Conservation (phyloP, 2,329 filamentous ascomycete species). For the Neofusicoccum kwambonambiense region DNA sequence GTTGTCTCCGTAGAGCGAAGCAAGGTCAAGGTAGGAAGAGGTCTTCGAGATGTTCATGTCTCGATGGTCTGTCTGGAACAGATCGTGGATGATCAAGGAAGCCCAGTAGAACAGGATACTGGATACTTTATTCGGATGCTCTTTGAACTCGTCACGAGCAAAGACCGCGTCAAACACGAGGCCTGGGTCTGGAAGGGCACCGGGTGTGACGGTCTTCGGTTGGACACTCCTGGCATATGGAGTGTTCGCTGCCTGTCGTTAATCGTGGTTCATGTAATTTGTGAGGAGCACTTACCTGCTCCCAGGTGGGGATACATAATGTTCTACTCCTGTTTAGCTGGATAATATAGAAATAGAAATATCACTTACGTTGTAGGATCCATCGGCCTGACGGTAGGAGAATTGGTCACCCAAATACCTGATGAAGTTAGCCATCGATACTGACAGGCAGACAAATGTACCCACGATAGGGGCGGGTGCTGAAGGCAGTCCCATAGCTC, state of each 20-base stretch:
- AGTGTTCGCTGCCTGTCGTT: constrained; percentile 53
- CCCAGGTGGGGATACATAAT: constrained; percentile 53
- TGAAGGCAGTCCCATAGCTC: constrained; percentile 23
- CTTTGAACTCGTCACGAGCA: constrained; percentile 58
- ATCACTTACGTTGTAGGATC: constrained; percentile 36
- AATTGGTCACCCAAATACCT: constrained; percentile 42
- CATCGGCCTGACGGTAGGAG: constrained; percentile 41
- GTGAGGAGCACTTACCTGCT: constrained; percentile 10
- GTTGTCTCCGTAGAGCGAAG: constrained; percentile 68
- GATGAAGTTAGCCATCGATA: neutral
- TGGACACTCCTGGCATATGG: constrained; percentile 65
- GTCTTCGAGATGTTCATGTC: constrained; percentile 64
- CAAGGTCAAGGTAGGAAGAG: constrained; percentile 71
- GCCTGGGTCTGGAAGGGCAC: constrained; percentile 60
- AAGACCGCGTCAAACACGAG: constrained; percentile 64
- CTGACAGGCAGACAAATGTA: neutral
- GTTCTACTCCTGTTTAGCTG: constrained; percentile 52
- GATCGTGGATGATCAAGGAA: constrained; percentile 58
- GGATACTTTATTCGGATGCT: constrained; percentile 67
- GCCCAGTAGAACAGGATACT: constrained; percentile 73
- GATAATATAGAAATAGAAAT: constrained; percentile 19
- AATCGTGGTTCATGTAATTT: constrained; percentile 27
- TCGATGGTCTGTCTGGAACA: constrained; percentile 63
- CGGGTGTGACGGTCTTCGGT: constrained; percentile 53
- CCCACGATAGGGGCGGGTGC: constrained; percentile 23